Evolutionary conservation across 345 rosid genomes (phyloP).

Genomic region (Anastatica hierochuntica): DNA sequence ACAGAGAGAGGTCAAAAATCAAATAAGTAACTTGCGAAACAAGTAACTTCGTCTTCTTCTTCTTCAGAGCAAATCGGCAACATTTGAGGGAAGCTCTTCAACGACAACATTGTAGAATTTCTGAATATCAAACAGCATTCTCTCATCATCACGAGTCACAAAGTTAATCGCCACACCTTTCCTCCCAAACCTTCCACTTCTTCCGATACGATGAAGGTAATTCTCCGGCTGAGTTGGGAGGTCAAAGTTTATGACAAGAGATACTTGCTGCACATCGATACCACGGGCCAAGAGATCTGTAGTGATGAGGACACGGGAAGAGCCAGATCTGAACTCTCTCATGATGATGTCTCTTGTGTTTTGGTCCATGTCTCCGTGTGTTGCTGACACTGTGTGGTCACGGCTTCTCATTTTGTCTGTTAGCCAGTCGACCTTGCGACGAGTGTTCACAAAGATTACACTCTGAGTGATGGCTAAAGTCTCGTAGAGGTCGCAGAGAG

Average conservation of each 20-base stretch:
- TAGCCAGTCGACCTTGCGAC: slow-evolving; percentile 60
- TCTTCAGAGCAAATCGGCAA: slow-evolving; percentile 34
- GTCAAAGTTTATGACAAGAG: slow-evolving; percentile 44
- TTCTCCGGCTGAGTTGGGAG: slow-evolving; percentile 47
- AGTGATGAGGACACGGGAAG: slow-evolving; percentile 48
- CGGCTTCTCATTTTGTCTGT: slow-evolving; percentile 38
- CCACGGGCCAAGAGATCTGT: slow-evolving; percentile 51
- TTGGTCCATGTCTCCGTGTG: slow-evolving; percentile 48
- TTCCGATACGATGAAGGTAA: slow-evolving; percentile 48
- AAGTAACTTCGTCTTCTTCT: slow-evolving; percentile 1
- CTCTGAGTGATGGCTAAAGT: slow-evolving; percentile 43
- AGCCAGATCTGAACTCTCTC: slow-evolving; percentile 43
- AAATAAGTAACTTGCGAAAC: slow-evolving; percentile 17
- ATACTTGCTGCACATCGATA: slow-evolving; percentile 50
- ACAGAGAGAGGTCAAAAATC: slow-evolving; percentile 18
- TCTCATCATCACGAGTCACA: slow-evolving; percentile 35
- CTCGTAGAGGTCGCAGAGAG: slow-evolving; percentile 41
- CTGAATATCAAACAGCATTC: slow-evolving; percentile 41
- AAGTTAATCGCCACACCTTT: slow-evolving; percentile 42
- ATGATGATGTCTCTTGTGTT: slow-evolving; percentile 41
- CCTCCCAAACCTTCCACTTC: slow-evolving; percentile 23
- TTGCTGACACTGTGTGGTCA: slow-evolving; percentile 49
- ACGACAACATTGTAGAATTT: slow-evolving; percentile 39
- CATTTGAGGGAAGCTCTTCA: slow-evolving; percentile 42
- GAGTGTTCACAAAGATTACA: slow-evolving; percentile 45